phyloP scores from a whole-genome alignment of 2,329 filamentous ascomycete genomes.

The Cladosporium sphaerospermum region DNA sequence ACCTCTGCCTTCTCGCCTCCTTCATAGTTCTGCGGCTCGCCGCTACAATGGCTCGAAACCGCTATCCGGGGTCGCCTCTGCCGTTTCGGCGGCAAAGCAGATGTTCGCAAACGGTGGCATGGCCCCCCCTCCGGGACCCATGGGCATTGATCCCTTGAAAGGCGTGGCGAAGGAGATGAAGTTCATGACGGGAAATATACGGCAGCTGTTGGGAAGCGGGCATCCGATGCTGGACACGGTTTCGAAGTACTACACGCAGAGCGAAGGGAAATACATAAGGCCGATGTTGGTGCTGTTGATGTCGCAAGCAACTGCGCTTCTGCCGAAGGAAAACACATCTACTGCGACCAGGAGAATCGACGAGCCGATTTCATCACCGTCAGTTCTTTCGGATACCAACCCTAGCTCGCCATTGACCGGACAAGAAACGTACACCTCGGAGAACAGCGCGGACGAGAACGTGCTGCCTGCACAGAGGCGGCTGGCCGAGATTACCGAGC shows the following conservation, averaged over 20 bases:
- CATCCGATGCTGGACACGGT: constrained; percentile 92
- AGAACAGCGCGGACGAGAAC: constrained; percentile 35
- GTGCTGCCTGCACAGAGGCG: constrained; percentile 91
- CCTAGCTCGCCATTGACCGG: constrained; percentile 55
- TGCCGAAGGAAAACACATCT: constrained; percentile 48
- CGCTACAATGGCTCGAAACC: constrained; percentile 32
- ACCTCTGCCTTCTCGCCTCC: constrained; percentile 21
- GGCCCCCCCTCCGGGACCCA: constrained; percentile 54
- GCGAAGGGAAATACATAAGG: constrained; percentile 93
- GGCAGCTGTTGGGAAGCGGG: constrained; percentile 85
- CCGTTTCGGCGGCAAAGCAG: constrained; percentile 61
- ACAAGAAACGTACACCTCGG: constrained; percentile 32
- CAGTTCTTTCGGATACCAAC: constrained; percentile 73
- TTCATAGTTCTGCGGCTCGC: constrained; percentile 25
- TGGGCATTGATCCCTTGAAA: constrained; percentile 79
- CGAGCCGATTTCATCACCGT: constrained; percentile 52
- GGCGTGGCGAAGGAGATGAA: constrained; percentile 96
- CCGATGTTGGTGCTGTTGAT: constrained; percentile 93
- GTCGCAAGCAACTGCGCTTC: constrained; percentile 86
- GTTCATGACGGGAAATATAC: constrained; percentile 87
- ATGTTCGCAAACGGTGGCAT: constrained; percentile 62
- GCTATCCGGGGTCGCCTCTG: constrained; percentile 66
- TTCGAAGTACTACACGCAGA: constrained; percentile 96
- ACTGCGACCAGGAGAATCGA: constrained; percentile 42
- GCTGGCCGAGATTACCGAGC: constrained; percentile 90